Evolutionary conservation across 768 basidiomycete genomes (phyloP), one percentile per base, ranked within the genome.

Genomic region (Tylopilus sp.): DNA sequence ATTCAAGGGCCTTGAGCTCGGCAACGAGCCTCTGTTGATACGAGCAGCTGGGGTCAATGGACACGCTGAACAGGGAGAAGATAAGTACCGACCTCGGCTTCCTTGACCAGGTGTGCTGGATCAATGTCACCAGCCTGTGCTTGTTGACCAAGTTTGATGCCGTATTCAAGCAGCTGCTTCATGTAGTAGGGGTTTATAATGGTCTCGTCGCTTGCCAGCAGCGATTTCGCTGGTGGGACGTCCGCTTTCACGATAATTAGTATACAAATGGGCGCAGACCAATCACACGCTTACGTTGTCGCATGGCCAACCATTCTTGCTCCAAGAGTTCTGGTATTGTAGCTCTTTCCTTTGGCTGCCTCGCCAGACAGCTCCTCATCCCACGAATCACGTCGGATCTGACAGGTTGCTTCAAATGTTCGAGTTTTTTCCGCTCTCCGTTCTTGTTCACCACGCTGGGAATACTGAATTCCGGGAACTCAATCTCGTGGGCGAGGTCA

Each of bases 291-390:
- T 61, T 44, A 68, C 67, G 65, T 55, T 70, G 60, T 38, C 68
- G 77, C 78, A 82, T 79, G 11, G 77, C 75, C 47, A 94, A 64
- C 86, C 94, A 95, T 50, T 82, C 82, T 60, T 94, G 83, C 44
- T 82, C 79, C 59, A 98, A 66, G 62, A 99, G 70, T 62, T 94
- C 83, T 2, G 91, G 91, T 55, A 98, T 98, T 6, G 90, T 86
- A 58, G 86, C 82, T 23, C 95, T 74, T 58, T 87, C 82, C 68
- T 95, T 95, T 26, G 92, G 84, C 59, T 81, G 78, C 54, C 91
- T 81, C 47, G 73, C 72, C 58, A 98, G 69, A 67, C 95, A 99
- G 51, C 79, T 81, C 71, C 84, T 83, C 76, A 98, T 93, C 44
- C 82, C 82, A 49, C 76, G 77, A 52, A 97, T 85, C n/a, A 95